Percentiles rank a stretch among this genome's conserved stretches.
Evolutionary conservation across 2,329 filamentous ascomycete species (phyloP).

Genomic region (Aspergillus sp.): DNA sequence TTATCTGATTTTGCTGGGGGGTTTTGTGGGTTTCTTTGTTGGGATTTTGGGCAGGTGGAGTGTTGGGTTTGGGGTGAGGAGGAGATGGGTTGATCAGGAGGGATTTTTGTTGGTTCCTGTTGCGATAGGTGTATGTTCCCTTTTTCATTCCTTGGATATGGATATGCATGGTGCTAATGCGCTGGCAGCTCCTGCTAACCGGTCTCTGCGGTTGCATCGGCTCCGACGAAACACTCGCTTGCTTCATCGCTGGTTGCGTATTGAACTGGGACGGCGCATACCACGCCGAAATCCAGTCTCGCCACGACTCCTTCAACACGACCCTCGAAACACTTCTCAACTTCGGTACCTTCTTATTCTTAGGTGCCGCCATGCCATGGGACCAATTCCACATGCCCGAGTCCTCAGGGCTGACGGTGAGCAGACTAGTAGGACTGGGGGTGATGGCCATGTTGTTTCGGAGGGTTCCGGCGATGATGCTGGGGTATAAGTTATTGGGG

Average conservation of each 20-base stretch:
- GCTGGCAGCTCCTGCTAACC: constrained; percentile 47
- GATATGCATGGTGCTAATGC: too few relatives aligned
- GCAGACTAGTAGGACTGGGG: constrained; percentile 47
- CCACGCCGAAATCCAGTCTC: constrained; percentile 48
- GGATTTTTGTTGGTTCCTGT: constrained; percentile 49
- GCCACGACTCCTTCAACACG: constrained; percentile 56
- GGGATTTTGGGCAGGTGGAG: constrained; percentile 33
- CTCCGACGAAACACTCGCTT: constrained; percentile 55
- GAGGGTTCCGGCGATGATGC: constrained; percentile 51
- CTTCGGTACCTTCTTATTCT: constrained; percentile 55
- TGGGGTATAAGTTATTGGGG: constrained; percentile 52
- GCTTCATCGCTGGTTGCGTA: constrained; percentile 53
- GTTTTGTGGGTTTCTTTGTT: constrained; percentile 46
- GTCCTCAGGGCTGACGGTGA: constrained; percentile 47
- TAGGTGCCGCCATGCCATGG: constrained; percentile 53
- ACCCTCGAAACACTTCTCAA: constrained; percentile 54
- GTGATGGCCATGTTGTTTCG: constrained; percentile 49
- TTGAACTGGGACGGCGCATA: constrained; percentile 59
- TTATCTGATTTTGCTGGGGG: constrained; percentile 52
- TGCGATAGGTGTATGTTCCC: constrained; percentile 39
- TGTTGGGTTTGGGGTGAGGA: background rate
- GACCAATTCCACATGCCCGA: constrained; percentile 47
- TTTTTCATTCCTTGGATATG: too few relatives aligned
- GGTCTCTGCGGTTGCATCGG: constrained; percentile 53
- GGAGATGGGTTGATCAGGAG: constrained; percentile 51